Base-by-base conservation (phyloP, 495 filamentous ascomycete species). In the Lasiosphaeria hispida region DNA sequence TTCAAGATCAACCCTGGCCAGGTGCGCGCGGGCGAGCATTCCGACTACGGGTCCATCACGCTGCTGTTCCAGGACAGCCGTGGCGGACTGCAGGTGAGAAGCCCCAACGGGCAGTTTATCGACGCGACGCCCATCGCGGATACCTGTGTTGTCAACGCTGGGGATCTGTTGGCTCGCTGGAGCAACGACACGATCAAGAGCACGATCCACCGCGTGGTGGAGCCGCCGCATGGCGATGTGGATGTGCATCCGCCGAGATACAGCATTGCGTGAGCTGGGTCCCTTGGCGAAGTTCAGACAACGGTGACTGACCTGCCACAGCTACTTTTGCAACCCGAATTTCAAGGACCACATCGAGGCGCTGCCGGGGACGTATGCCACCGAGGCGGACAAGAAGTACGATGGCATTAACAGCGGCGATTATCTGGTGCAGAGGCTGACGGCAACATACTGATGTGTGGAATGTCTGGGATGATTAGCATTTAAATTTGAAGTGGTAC, bases 261-360 rank as follows among this genome's bases (percentile, higher is more conserved):
- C 59, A 86, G 83, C 56, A 81, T 88, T 61, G 87, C 86, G 71
- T 87, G 76, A 63, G 34, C 36, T 2, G 4, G 11, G 23, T 47
- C 10, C 2, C 18, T 63, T 43, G 7, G 14, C 19, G 10, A 18
- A 8, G 50, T 0, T 54, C 57, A 53, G 59, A 43, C 9, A 14
- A 2, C 10, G 63, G 55, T 55, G 64, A 63, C 33, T 50, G 36
- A 61, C 23, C n/a, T 17, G 40, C 14, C 36, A 51, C 75, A 70
- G 77, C 4, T 92, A 93, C 71, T 97, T 97, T 70, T 96, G 93
- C 76, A 96, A 96, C 63, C 92, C 93, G 8, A 90, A 97, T 60
- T 88, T 83, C 66, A 82, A 92, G 57, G 76, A 75, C 56, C 72
- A 78, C 48, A 97, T 97, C 63, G 89, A 96, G 53, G 91, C 87